Conservation (phyloP, 495 filamentous ascomycete genomes). For the Penicillium daleae region DNA sequence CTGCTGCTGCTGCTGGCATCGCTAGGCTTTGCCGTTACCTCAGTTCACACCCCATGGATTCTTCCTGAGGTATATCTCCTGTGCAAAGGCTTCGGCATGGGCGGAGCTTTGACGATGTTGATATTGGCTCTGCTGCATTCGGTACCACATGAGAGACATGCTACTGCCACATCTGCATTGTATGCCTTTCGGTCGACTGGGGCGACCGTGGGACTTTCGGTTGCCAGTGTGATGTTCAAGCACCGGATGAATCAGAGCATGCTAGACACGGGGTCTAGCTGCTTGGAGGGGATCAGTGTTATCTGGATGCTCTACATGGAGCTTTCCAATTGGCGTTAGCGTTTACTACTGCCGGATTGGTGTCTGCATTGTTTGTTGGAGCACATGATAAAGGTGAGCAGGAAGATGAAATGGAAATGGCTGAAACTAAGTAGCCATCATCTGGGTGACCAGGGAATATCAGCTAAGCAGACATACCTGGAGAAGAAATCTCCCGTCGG, state of each 20-base stretch:
- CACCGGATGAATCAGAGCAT: constrained; percentile 7
- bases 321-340: constrained; percentile 11
- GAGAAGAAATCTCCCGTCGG: neutral
- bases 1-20: constrained; percentile 9
- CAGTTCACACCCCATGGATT: constrained; percentile 6
- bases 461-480: neutral
- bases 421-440: neutral
- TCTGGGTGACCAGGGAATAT: neutral
- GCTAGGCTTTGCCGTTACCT: constrained; percentile 9
- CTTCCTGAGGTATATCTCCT: constrained; percentile 19
- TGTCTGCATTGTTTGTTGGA: constrained; percentile 10
- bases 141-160: constrained; percentile 20
- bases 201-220: constrained; percentile 17
- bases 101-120: constrained; percentile 18
- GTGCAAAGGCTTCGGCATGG: constrained; percentile 20
- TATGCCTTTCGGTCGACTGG: constrained; percentile 25
- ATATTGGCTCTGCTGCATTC: constrained; percentile 20
- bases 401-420: neutral
- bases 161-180: constrained; percentile 20
- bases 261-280: neutral
- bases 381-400: neutral
- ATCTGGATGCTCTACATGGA: constrained; percentile 17
- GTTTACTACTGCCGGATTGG: constrained; percentile 4
- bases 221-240: constrained; percentile 15
- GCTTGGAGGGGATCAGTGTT: constrained; percentile 11